These are phyloP conservation scores for Hypoxylon sp. DNA, from an alignment of 2,329 filamentous ascomycete species.

Conservation along the genomic window DNA sequence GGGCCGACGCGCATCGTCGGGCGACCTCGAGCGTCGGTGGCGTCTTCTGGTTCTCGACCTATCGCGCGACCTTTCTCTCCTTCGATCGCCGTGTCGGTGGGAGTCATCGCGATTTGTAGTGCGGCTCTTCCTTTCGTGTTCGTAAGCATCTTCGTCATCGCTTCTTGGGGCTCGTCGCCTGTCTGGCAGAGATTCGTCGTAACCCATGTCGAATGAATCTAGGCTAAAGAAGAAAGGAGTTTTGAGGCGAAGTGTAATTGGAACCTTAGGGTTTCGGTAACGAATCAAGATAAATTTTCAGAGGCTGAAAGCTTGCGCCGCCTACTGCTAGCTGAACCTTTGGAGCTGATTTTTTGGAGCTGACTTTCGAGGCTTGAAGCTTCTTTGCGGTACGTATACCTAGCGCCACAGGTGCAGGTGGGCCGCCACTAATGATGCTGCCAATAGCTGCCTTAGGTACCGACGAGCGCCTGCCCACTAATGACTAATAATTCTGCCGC, in stretches of 20 bases:
- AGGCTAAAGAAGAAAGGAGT: constrained; percentile 22
- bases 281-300: constrained; percentile 5
- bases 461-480: not conserved
- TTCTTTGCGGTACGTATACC: not conserved
- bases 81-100: constrained; percentile 28
- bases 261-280: constrained; percentile 28
- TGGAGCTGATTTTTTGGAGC: not conserved
- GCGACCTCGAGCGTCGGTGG: constrained; percentile 47
- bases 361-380: not conserved
- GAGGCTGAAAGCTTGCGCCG: constrained; percentile 28
- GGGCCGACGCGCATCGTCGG: constrained; percentile 39
- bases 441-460: not conserved
- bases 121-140: constrained; percentile 39
- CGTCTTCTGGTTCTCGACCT: constrained; percentile 40
- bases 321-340: constrained; percentile 1
- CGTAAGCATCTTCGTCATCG: constrained; percentile 37
- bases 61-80: constrained; percentile 39
- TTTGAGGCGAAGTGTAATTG: constrained; percentile 16
- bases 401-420: not conserved
- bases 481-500: not conserved
- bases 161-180: constrained; percentile 30
- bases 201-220: constrained; percentile 24
- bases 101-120: constrained; percentile 36
- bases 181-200: constrained; percentile 26
- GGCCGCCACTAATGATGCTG: not conserved